Conservation (phyloP, 164 flowering plant species). For the Aristolochia fimbriata region DNA sequence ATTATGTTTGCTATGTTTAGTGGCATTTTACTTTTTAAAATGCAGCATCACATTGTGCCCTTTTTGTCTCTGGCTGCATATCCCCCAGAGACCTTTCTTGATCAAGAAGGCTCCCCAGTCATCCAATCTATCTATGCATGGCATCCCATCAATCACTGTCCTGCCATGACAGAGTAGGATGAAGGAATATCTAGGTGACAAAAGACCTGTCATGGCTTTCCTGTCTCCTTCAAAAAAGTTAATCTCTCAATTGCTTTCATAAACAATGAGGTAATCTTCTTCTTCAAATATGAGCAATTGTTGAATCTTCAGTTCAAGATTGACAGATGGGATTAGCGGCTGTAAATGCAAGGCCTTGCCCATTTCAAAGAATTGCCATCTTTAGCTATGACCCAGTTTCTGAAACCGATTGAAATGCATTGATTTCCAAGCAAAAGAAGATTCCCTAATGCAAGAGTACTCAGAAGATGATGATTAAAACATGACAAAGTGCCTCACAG, state of each 20-base stretch:
- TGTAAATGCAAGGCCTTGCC: background rate
- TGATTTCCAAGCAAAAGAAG: too few species aligned
- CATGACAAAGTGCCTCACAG: too few species aligned
- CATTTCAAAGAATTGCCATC: too few species aligned
- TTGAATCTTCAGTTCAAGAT: background rate
- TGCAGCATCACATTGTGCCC: background rate
- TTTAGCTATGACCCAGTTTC: too few species aligned
- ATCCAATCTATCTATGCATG: too few species aligned
- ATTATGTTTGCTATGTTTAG: background rate
- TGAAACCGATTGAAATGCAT: too few species aligned
- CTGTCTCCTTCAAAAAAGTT: background rate
- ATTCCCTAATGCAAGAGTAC: too few species aligned
- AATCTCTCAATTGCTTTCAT: background rate
- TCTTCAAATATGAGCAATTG: background rate
- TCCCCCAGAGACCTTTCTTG: too few species aligned
- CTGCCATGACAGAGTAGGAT: background rate
- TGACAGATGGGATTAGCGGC: background rate
- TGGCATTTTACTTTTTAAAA: background rate
- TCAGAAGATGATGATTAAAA: too few species aligned
- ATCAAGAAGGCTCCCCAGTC: too few species aligned
- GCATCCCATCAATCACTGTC: background rate
- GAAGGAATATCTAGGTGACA: background rate
- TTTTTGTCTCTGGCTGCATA: background rate
- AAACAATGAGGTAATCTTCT: background rate
- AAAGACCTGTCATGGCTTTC: background rate